Conservation (phyloP, 768 basidiomycete species). For the Podaxis mareebaensis region DNA sequence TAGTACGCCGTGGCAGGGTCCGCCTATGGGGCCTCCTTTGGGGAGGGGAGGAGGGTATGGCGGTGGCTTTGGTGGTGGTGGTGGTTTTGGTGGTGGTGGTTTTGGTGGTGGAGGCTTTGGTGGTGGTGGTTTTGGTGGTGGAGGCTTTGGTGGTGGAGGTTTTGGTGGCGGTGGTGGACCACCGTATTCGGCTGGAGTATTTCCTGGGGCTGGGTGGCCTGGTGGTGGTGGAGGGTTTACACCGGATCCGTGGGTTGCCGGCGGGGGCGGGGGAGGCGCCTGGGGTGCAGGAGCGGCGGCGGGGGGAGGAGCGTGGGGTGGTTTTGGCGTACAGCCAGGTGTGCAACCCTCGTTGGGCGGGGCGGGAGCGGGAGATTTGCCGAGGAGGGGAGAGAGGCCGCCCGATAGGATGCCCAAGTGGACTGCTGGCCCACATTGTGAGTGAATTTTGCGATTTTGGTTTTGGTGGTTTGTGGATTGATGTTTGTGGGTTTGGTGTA, state of each 20-base stretch:
- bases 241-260: background rate
- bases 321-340: background rate
- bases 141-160: too few relatives aligned
- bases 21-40: background rate
- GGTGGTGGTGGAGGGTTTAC: background rate
- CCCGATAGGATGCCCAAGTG: constrained; percentile 12
- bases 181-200: constrained; percentile 4
- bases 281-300: background rate
- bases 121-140: too few relatives aligned
- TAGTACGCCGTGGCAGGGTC: background rate
- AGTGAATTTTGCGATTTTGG: background rate
- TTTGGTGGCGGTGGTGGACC: background rate
- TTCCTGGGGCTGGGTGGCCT: constrained; percentile 5
- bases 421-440: constrained; percentile 15
- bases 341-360: background rate
- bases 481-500: background rate
- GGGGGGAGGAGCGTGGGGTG: constrained; percentile 1
- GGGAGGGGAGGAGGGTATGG: background rate
- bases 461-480: background rate
- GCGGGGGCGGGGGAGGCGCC: background rate
- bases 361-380: background rate
- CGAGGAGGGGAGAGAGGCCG: constrained; percentile 1
- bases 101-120: too few relatives aligned
- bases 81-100: too few relatives aligned
- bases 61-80: too few relatives aligned